phyloP scores from a whole-genome alignment of 2,329 filamentous ascomycete species.

The Huntiella abstrusa region DNA sequence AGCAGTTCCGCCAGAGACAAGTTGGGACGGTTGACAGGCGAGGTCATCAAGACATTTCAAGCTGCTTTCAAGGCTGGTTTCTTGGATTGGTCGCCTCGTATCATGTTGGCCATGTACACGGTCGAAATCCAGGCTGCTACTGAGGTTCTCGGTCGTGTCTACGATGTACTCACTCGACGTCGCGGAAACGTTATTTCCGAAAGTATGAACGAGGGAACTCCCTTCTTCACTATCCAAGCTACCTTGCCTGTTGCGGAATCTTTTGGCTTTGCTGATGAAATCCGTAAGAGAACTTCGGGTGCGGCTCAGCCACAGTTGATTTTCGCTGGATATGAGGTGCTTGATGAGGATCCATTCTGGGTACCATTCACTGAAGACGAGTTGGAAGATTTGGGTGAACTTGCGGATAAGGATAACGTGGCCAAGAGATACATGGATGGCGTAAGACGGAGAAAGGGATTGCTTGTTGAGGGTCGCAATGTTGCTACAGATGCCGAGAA shows the following conservation, averaged over 20 bases:
- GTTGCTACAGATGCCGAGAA: constrained; percentile 83
- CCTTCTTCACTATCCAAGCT: constrained; percentile 86
- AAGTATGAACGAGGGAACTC: constrained; percentile 82
- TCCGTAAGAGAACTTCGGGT: constrained; percentile 81
- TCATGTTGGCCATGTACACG: constrained; percentile 92
- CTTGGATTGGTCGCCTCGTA: constrained; percentile 87
- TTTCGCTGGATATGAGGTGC: constrained; percentile 78
- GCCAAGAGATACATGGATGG: constrained; percentile 91
- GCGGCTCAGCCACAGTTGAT: constrained; percentile 83
- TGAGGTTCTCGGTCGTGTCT: constrained; percentile 86
- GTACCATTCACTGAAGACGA: constrained; percentile 93
- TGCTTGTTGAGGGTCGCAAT: constrained; percentile 62
- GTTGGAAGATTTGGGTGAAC: constrained; percentile 83
- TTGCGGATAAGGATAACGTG: constrained; percentile 86
- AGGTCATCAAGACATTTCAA: constrained; percentile 78
- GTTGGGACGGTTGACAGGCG: constrained; percentile 68
- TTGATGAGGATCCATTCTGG: constrained; percentile 96
- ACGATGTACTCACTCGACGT: constrained; percentile 90
- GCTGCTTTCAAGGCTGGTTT: constrained; percentile 71
- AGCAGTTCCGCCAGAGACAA: constrained; percentile 24
- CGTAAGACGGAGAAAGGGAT: constrained; percentile 69
- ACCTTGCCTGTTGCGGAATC: constrained; percentile 82
- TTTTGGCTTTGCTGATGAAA: constrained; percentile 92
- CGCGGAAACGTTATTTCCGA: constrained; percentile 79
- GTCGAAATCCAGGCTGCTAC: constrained; percentile 95